phyloP scores from a whole-genome alignment of 2,329 filamentous ascomycete genomes.

The Penicillium sp. region DNA sequence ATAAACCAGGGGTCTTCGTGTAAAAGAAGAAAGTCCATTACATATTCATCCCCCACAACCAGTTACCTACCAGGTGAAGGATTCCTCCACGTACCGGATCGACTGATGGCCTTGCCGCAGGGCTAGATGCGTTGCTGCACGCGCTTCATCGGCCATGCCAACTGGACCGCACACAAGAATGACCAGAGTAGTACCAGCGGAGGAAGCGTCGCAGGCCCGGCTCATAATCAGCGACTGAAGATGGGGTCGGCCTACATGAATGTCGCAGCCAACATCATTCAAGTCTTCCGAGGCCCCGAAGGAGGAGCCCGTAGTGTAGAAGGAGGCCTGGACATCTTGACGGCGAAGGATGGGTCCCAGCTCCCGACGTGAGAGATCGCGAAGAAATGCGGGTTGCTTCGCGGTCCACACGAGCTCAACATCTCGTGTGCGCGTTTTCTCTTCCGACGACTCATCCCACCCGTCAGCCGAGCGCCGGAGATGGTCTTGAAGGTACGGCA shows the following conservation, averaged over 20 bases:
- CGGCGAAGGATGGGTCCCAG: slow-evolving; percentile 26
- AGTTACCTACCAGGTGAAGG: slow-evolving; percentile 39
- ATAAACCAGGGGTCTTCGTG: background rate
- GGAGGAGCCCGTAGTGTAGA: slow-evolving; percentile 28
- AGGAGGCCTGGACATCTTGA: slow-evolving; percentile 32
- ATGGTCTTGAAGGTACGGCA: slow-evolving; percentile 42
- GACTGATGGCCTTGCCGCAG: slow-evolving; percentile 32
- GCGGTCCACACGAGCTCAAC: slow-evolving; percentile 38
- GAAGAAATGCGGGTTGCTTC: slow-evolving; percentile 32
- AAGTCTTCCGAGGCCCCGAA: background rate
- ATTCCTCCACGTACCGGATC: slow-evolving; percentile 50
- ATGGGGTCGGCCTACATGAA: slow-evolving; percentile 40
- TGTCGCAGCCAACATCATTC: slow-evolving; percentile 14
- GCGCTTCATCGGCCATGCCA: slow-evolving; percentile 47
- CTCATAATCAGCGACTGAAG: slow-evolving; percentile 35
- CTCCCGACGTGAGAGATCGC: slow-evolving; percentile 27
- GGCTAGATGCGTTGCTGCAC: slow-evolving; percentile 40
- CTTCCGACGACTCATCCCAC: slow-evolving; percentile 4
- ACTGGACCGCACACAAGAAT: slow-evolving; percentile 48
- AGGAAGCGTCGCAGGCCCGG: slow-evolving; percentile 31
- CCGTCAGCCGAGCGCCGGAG: slow-evolving; percentile 17
- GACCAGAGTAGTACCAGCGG: slow-evolving; percentile 29
- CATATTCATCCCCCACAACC: background rate
- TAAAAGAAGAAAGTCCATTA: background rate
- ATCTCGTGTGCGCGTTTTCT: slow-evolving; percentile 24